Conservation (phyloP, 2,329 filamentous ascomycete species). For the Calonectria ilicicola region DNA sequence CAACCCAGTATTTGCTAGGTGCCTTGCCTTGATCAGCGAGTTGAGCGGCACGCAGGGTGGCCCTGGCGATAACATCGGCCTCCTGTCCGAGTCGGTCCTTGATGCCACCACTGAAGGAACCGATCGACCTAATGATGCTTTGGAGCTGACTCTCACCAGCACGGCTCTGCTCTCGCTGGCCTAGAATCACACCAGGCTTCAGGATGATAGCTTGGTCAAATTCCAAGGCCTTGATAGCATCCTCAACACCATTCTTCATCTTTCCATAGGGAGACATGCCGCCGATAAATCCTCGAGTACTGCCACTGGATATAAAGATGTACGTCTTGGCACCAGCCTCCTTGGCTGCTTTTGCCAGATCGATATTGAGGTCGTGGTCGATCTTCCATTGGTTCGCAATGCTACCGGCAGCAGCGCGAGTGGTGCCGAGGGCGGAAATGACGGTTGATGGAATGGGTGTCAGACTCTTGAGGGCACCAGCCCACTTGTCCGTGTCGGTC, state of each 20-base stretch:
- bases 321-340: constrained; percentile 78
- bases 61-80: constrained; percentile 76
- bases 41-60: constrained; percentile 71
- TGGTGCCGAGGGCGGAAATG: constrained; percentile 86
- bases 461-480: constrained; percentile 66
- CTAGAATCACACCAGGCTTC: constrained; percentile 81
- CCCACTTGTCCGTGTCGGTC: constrained; percentile 77
- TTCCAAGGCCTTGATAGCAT: constrained; percentile 75
- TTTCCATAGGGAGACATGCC: constrained; percentile 63
- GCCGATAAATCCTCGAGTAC: constrained; percentile 55
- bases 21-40: constrained; percentile 70
- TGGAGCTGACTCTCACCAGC: constrained; percentile 68
- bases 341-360: constrained; percentile 81
- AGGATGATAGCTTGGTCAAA: constrained; percentile 85
- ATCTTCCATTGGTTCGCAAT: constrained; percentile 87
- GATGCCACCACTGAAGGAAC: constrained; percentile 63
- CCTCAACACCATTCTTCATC: constrained; percentile 93
- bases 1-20: constrained; percentile 70
- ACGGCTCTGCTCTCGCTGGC: constrained; percentile 73
- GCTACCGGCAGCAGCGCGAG: constrained; percentile 78
- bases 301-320: constrained; percentile 77
- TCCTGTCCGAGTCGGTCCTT: constrained; percentile 81
- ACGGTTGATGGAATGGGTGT: constrained; percentile 71
- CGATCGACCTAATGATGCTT: constrained; percentile 66
- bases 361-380: constrained; percentile 87